These are phyloP conservation scores for Umbelopsis ramanniana DNA, from an alignment of 192 early-diverging fungal genomes.

Conservation along the genomic window DNA sequence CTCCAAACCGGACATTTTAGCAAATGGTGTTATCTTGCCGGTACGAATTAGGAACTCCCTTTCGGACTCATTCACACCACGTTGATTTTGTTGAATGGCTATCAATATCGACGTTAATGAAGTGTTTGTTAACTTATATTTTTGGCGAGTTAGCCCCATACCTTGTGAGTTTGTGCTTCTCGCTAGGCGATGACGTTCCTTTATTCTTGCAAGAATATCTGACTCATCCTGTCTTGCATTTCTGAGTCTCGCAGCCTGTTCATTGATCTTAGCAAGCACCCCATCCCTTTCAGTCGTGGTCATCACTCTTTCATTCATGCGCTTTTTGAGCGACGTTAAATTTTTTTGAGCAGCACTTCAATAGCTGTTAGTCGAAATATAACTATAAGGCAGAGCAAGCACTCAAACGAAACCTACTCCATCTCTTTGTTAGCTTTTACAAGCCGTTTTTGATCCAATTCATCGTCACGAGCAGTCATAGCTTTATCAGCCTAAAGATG, in stretches of 20 bases:
- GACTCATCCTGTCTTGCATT: slow-evolving; percentile 34
- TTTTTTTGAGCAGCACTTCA: slow-evolving; percentile 26
- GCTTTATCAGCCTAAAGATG: slow-evolving; percentile 57
- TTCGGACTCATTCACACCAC: slow-evolving; percentile 51
- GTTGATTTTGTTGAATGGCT: slow-evolving; percentile 20
- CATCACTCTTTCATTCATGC: slow-evolving; percentile 32
- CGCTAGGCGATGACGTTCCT: slow-evolving; percentile 19
- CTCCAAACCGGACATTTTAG: slow-evolving; percentile 45
- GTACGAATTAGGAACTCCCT: slow-evolving; percentile 70
- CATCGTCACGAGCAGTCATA: slow-evolving; percentile 63
- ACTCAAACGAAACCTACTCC: slow-evolving; percentile 41
- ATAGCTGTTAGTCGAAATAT: slow-evolving; percentile 6
- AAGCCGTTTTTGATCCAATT: slow-evolving; percentile 68
- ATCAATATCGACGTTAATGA: slow-evolving; percentile 25
- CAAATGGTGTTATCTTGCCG: slow-evolving; percentile 72
- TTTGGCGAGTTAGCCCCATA: neutral
- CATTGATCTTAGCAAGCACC: slow-evolving; percentile 37
- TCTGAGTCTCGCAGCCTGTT: slow-evolving; percentile 36
- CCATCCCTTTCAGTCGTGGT: slow-evolving; percentile 32
- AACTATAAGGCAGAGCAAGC: slow-evolving; percentile 6
- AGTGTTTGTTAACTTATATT: neutral
- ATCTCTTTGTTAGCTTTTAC: slow-evolving; percentile 61
- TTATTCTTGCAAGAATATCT: slow-evolving; percentile 36
- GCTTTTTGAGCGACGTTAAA: slow-evolving; percentile 44
- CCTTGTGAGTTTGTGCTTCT: neutral